phyloP scores from a whole-genome alignment of 2,329 filamentous ascomycete genomes.

The Cladosporium sp. region DNA sequence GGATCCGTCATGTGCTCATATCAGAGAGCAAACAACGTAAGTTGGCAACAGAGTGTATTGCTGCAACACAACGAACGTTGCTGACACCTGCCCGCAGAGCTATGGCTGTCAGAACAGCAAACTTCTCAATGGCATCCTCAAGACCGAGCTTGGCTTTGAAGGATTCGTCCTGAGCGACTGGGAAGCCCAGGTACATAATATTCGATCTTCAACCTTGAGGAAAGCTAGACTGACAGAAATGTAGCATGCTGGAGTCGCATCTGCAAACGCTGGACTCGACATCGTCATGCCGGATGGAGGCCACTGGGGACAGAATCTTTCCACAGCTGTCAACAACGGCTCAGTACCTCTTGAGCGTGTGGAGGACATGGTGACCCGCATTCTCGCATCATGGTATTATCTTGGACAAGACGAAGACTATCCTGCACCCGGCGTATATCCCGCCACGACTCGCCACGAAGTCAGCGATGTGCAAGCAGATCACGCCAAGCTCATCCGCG shows the following conservation, averaged over 20 bases:
- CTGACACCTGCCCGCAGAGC: conserved; percentile 29
- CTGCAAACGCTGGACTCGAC: conserved; percentile 28
- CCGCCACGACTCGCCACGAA: neutral
- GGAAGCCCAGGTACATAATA: conserved; percentile 17
- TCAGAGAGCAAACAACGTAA: conserved; percentile 61
- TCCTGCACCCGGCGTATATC: too few species aligned
- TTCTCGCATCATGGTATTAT: conserved; percentile 26
- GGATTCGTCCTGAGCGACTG: conserved; percentile 49
- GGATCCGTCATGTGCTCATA: conserved; percentile 69
- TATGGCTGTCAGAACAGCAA: conserved; percentile 64
- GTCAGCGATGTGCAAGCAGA: conserved; percentile 39
- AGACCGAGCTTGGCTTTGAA: conserved; percentile 51
- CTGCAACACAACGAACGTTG: too few species aligned
- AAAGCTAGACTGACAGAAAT: too few species aligned
- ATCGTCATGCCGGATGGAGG: conserved; percentile 25
- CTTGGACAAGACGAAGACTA: conserved; percentile 8
- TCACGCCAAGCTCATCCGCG: conserved; percentile 45
- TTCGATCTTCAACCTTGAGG: too few species aligned
- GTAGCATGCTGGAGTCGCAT: conserved; percentile 24
- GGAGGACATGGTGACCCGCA: conserved; percentile 32
- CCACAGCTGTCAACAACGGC: conserved; percentile 30
- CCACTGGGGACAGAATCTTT: conserved; percentile 21
- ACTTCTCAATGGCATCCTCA: conserved; percentile 59
- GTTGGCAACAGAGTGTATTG: too few species aligned
- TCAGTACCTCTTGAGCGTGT: conserved; percentile 26